Evolutionary conservation across 495 filamentous ascomycete genomes (phyloP).

Genomic region (Podospora conica): DNA sequence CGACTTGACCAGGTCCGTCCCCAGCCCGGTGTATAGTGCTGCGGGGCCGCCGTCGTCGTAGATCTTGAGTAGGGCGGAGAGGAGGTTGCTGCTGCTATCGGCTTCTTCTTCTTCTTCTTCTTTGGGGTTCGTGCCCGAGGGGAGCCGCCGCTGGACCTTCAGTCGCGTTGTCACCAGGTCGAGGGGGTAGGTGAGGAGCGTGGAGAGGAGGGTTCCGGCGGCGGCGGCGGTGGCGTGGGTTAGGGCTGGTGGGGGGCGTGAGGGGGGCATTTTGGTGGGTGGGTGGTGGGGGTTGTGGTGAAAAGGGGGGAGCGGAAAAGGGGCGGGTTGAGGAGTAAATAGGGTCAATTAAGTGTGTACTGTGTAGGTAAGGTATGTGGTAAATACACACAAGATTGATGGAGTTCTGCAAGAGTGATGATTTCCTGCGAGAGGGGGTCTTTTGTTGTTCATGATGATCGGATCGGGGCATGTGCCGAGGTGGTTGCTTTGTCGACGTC

Average conservation of each 20-base stretch:
- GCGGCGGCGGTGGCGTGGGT: conserved; percentile 82
- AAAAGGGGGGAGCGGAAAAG: not conserved
- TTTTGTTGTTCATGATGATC: not conserved
- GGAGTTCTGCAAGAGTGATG: not conserved
- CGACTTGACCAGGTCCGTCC: conserved; percentile 65
- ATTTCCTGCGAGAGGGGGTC: not conserved
- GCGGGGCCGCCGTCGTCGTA: conserved; percentile 62
- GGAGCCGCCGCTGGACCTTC: conserved; percentile 68
- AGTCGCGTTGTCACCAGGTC: conserved; percentile 80
- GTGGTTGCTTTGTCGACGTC: not conserved
- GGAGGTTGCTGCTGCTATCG: conserved; percentile 51
- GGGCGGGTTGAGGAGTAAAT: too few relatives aligned
- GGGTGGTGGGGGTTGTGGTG: not conserved
- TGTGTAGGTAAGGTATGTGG: too few relatives aligned
- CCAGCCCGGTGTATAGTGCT: conserved; percentile 71
- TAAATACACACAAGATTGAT: too few relatives aligned
- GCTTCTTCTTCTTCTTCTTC: too few relatives aligned
- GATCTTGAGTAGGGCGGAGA: conserved; percentile 67
- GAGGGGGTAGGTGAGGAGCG: conserved; percentile 73
- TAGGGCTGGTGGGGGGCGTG: conserved; percentile 35
- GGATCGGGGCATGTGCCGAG: not conserved
- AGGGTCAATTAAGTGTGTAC: not conserved
- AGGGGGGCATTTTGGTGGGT: conserved; percentile 51
- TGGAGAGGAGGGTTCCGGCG: conserved; percentile 72
- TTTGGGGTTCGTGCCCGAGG: conserved; percentile 28